Percentiles rank a stretch among this genome's conserved stretches.
Evolutionary conservation across 116 monocot genomes (phyloP).

Genomic region (Dioscorea cayenensis): DNA sequence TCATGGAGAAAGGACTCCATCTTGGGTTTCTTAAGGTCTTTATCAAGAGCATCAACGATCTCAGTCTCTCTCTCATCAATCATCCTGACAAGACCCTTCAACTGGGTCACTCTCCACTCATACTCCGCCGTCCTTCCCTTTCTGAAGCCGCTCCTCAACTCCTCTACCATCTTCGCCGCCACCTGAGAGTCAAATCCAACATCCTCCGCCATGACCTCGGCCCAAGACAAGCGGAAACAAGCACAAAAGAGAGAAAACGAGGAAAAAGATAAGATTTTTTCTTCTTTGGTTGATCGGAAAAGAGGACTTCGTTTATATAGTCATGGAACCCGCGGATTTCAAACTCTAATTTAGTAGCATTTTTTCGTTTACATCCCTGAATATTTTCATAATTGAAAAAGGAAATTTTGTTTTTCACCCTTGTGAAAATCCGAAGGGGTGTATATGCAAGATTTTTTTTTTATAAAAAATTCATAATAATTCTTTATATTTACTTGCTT

Average conservation of each 20-base stretch:
- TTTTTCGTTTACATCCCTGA: too few species aligned
- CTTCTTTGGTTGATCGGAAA: not conserved
- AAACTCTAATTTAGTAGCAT: too few species aligned
- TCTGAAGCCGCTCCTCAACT: constrained; percentile 39
- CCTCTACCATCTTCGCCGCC: constrained; percentile 18
- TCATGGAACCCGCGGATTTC: not conserved
- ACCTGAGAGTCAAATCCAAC: not conserved
- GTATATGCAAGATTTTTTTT: too few species aligned
- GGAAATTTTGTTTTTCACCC: too few species aligned
- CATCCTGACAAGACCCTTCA: constrained; percentile 40
- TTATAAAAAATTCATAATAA: too few species aligned
- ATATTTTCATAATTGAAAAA: too few species aligned
- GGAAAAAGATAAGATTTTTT: not conserved
- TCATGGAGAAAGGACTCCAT: constrained; percentile 63
- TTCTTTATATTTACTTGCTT: too few species aligned
- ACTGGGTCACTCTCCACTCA: constrained; percentile 70
- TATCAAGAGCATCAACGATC: constrained; percentile 38
- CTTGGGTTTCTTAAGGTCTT: constrained; percentile 58
- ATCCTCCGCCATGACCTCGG: not conserved
- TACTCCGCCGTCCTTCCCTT: constrained; percentile 49
- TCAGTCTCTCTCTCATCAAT: constrained; percentile 57
- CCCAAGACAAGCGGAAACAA: not conserved
- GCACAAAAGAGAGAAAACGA: not conserved
- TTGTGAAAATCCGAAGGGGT: too few species aligned
- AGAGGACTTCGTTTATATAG: not conserved